Conservation (phyloP, 805 yeast species). For the Zygosaccharomyces lentus region DNA sequence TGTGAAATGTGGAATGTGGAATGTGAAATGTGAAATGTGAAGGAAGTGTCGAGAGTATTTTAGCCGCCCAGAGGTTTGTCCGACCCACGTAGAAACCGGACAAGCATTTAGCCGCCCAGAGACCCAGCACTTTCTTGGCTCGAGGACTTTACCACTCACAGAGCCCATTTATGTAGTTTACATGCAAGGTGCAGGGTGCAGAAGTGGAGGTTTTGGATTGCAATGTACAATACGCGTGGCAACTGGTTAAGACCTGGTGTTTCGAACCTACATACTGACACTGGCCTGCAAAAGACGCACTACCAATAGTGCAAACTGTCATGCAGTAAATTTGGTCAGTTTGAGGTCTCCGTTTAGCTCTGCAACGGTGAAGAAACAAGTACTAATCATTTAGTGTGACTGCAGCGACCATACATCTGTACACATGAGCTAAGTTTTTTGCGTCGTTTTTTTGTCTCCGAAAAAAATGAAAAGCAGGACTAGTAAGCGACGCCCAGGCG, state of each 20-base stretch:
- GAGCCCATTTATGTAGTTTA: too few species aligned
- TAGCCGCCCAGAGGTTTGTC: background rate
- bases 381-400: background rate
- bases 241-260: too few species aligned
- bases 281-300: too few species aligned
- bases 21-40: background rate
- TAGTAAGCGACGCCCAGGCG: background rate
- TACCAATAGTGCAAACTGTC: too few species aligned
- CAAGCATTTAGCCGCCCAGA: background rate
- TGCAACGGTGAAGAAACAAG: background rate
- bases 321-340: too few species aligned
- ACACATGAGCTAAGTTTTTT: conserved; percentile 4
- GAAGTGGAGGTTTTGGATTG: too few species aligned
- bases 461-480: too few species aligned
- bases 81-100: background rate
- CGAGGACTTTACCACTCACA: too few species aligned
- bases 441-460: conserved; percentile 1
- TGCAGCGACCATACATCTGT: background rate
- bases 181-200: too few species aligned
- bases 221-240: too few species aligned
- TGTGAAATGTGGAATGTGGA: too few species aligned
- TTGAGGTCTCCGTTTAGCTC: background rate
- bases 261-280: too few species aligned
- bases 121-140: background rate
- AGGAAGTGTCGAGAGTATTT: background rate